A percentile compares a stretch with the other conserved stretches of the same genome.
Conservation (phyloP, 2,329 filamentous ascomycete species). For the Trichoderma breve region DNA sequence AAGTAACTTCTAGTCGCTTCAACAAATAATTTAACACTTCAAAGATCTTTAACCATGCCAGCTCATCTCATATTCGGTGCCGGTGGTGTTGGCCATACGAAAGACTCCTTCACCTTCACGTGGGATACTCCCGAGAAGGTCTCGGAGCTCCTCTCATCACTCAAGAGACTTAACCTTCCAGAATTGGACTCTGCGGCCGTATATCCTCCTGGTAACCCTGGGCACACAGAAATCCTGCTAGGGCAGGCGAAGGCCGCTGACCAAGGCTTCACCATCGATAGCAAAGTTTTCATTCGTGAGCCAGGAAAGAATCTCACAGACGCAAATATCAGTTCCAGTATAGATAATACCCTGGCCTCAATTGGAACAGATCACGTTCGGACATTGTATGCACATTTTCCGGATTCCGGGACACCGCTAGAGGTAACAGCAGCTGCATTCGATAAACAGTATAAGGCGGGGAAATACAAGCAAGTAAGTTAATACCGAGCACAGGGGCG, state of each 20-base stretch:
- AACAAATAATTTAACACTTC: neutral
- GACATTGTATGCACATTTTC: neutral
- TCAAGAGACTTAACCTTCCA: neutral
- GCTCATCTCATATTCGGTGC: neutral
- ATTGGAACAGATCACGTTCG: neutral
- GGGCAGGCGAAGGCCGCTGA: neutral
- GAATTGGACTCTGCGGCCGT: neutral
- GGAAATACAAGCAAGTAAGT: neutral
- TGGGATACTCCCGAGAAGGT: neutral
- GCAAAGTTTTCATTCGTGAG: neutral
- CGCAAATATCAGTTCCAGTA: neutral
- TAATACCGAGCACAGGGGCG: too few species aligned
- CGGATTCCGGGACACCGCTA: neutral
- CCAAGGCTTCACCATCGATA: neutral
- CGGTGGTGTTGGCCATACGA: neutral
- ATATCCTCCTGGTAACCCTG: neutral
- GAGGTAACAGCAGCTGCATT: neutral
- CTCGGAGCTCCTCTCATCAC: neutral
- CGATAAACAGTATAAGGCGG: neutral
- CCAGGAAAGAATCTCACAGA: neutral
- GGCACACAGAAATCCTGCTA: neutral
- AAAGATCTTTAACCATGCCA: neutral
- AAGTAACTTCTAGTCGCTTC: neutral
- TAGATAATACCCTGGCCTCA: neutral
- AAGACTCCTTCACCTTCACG: neutral